These are phyloP conservation scores for Vigna angularis DNA, from an alignment of 306 rosid genomes.

Conservation along the genomic window DNA sequence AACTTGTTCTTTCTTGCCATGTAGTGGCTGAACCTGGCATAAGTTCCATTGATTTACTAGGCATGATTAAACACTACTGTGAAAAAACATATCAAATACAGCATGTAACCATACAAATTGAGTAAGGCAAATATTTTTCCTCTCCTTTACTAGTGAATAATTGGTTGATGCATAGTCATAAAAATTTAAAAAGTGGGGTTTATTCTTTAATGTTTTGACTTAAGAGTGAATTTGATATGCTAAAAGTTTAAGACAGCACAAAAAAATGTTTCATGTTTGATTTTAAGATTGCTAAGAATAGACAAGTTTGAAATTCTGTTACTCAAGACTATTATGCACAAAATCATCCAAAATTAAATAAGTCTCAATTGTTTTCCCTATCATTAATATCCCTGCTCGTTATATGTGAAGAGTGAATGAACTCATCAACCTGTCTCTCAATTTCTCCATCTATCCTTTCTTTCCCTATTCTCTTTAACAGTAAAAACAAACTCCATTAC, in stretches of 20 bases:
- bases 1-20: slow-evolving; percentile 79
- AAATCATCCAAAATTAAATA: neutral
- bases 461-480: neutral
- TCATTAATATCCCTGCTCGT: neutral
- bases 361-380: neutral
- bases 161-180: neutral
- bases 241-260: neutral
- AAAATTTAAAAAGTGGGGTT: neutral
- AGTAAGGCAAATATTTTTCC: slow-evolving; percentile 24
- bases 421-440: neutral
- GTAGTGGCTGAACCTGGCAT: slow-evolving; percentile 64
- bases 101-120: slow-evolving; percentile 87
- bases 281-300: neutral
- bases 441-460: neutral
- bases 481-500: neutral
- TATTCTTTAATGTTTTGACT: neutral
- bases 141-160: neutral
- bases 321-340: neutral
- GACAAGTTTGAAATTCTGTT: neutral
- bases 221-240: neutral
- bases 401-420: too few species aligned
- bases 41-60: slow-evolving; percentile 55
- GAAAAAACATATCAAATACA: slow-evolving; percentile 60
- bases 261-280: neutral
- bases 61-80: slow-evolving; percentile 65